Percentiles rank a stretch among this genome's conserved stretches.
phyloP scores from a whole-genome alignment of 257 asterid species.

The Anisodus tanguticus region DNA sequence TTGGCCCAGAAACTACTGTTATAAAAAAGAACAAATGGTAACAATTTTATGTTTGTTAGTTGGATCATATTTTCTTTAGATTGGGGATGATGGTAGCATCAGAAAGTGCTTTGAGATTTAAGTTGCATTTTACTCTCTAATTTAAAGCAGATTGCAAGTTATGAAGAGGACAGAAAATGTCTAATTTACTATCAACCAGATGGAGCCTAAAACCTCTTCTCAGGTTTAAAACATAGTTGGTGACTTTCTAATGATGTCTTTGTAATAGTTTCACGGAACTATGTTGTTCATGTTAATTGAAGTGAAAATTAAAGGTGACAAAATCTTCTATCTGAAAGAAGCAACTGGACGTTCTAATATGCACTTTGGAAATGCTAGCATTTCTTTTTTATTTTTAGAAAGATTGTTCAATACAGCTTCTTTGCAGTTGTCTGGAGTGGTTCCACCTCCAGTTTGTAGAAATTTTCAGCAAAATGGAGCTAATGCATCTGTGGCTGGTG shows the following conservation, averaged over 20 bases:
- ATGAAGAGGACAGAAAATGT: neutral
- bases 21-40: no score
- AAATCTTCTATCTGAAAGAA: neutral
- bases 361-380: neutral
- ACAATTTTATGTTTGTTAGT: neutral
- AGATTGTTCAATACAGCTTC: constrained; percentile 21
- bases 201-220: neutral
- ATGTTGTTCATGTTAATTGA: neutral
- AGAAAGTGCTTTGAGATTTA: neutral
- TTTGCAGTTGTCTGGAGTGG: constrained; percentile 83
- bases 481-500: constrained; percentile 58
- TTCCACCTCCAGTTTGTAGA: constrained; percentile 44
- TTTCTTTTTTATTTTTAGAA: neutral
- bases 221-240: neutral
- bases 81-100: neutral
- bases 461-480: constrained; percentile 67
- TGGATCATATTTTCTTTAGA: neutral
- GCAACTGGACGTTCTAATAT: neutral
- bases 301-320: constrained; percentile 13
- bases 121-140: neutral
- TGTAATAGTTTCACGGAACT: neutral
- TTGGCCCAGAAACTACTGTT: no score
- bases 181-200: neutral
- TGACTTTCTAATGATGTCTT: neutral
- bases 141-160: neutral